Base-by-base conservation (phyloP, 805 yeast genomes). In the Candida chauliodis region DNA sequence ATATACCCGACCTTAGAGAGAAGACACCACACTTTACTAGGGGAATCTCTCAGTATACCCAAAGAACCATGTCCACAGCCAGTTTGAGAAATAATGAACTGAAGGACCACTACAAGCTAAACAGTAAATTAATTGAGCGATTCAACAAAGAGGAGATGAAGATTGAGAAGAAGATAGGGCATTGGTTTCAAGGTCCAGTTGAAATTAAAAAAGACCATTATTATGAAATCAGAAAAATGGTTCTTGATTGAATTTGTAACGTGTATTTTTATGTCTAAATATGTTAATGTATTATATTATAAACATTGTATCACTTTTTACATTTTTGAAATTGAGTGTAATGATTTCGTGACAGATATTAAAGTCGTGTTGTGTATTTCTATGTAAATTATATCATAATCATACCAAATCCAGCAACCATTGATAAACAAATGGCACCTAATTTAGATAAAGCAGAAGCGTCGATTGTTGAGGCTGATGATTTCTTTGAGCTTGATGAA, bases 221-320 rank as follows among this genome's bases (percentile, higher is more conserved):
- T 42, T 67, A 73, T 71, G 73, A 68, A 34, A 66, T 68, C 30
- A 50, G 73, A 33, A 66, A 63, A 45, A 56, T 68, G 64, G 69
- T 68, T 14, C 18, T 27, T 7, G 30, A 27, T 16, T 25, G n/a
- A 17, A 8, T 8, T 21, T 30, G 18, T n/a, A n/a, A n/a, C n/a
- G n/a, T n/a, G n/a, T n/a, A n/a, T n/a, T n/a, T n/a, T n/a, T n/a
- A n/a, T n/a, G n/a, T n/a, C n/a, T n/a, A n/a, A n/a, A n/a, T n/a
- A n/a, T n/a, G n/a, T n/a, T n/a, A n/a, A n/a, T n/a, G n/a, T n/a
- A n/a, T n/a, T n/a, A n/a, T n/a, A n/a, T n/a, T n/a, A n/a, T n/a
- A n/a, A n/a, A n/a, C n/a, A n/a, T n/a, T n/a, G n/a, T n/a, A n/a
- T n/a, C n/a, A n/a, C n/a, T n/a, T n/a, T n/a, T n/a, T n/a, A n/a